Conservation (phyloP, 1,284 basidiomycete genomes). For the Ceratobasidium sp. region DNA sequence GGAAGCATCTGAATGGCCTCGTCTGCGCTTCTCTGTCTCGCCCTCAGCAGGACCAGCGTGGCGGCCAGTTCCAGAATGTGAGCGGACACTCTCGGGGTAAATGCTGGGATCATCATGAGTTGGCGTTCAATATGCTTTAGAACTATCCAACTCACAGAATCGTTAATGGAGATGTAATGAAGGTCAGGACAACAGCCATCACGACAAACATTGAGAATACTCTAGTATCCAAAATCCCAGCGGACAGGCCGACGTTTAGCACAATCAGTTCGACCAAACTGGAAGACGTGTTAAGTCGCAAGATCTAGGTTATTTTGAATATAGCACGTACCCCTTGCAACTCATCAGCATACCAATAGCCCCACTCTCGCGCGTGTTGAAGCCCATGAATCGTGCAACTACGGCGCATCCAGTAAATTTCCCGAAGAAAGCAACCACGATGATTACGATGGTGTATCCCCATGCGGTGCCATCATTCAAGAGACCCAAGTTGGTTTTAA, state of each 20-base stretch:
- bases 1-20: background rate
- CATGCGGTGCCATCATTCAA: conserved; percentile 66
- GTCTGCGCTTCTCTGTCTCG: conserved; percentile 33
- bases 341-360: conserved; percentile 77
- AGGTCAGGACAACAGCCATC: conserved; percentile 85
- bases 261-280: conserved; percentile 59
- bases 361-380: conserved; percentile 64
- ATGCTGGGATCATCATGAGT: background rate
- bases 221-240: conserved; percentile 69
- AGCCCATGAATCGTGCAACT: conserved; percentile 61
- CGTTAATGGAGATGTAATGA: conserved; percentile 88
- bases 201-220: conserved; percentile 87
- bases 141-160: conserved; percentile 66
- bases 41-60: conserved; percentile 49
- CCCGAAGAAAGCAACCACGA: conserved; percentile 62
- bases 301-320: background rate
- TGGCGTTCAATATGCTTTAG: conserved; percentile 54
- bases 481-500: conserved; percentile 71
- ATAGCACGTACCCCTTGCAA: conserved; percentile 67
- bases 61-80: conserved; percentile 45
- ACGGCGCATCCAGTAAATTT: conserved; percentile 67
- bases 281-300: background rate
- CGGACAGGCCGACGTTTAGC: conserved; percentile 86
- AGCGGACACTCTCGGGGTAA: conserved; percentile 33
- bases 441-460: conserved; percentile 66